These are phyloP conservation scores for Candolleomyces efflorescens DNA, from an alignment of 768 basidiomycete species.

Conservation along the genomic window DNA sequence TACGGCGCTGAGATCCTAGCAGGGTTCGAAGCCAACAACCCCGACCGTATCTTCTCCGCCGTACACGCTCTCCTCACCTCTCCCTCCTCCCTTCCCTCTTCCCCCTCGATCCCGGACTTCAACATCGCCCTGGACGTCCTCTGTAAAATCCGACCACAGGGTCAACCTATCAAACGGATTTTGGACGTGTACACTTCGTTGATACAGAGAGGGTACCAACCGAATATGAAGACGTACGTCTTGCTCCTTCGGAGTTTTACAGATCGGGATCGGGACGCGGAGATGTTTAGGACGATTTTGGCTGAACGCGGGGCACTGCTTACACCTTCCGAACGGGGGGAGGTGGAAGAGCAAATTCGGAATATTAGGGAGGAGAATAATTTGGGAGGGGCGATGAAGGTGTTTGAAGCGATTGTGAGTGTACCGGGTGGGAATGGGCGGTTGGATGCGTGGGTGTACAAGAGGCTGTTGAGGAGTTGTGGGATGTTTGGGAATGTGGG, in stretches of 20 bases:
- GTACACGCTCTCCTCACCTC: background rate
- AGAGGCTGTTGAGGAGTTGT: conserved; percentile 56
- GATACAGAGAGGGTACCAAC: conserved; percentile 54
- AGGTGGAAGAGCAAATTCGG: background rate
- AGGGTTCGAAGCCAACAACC: background rate
- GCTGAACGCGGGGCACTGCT: conserved; percentile 15
- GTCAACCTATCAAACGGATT: conserved; percentile 53
- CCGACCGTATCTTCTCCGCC: conserved; percentile 1
- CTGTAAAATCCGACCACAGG: conserved; percentile 35
- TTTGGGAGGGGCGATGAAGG: conserved; percentile 61
- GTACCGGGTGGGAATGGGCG: conserved; percentile 22
- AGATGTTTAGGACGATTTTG: too few species aligned
- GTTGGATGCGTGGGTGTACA: conserved; percentile 40
- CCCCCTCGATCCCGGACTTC: conserved; percentile 40
- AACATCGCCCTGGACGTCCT: conserved; percentile 61
- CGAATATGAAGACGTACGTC: conserved; percentile 60
- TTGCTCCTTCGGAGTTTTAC: conserved; percentile 59
- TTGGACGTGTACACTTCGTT: conserved; percentile 72
- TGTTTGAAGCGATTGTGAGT: conserved; percentile 61
- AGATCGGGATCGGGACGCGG: conserved; percentile 63
- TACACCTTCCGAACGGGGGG: conserved; percentile 27
- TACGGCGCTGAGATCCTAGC: background rate
- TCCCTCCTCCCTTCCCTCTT: too few species aligned
- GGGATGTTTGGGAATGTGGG: conserved; percentile 53
- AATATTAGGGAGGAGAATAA: conserved; percentile 36